Percentiles rank a stretch among this genome's conserved stretches.
Conservation (phyloP, 768 basidiomycete species). For the Collybia sp. region DNA sequence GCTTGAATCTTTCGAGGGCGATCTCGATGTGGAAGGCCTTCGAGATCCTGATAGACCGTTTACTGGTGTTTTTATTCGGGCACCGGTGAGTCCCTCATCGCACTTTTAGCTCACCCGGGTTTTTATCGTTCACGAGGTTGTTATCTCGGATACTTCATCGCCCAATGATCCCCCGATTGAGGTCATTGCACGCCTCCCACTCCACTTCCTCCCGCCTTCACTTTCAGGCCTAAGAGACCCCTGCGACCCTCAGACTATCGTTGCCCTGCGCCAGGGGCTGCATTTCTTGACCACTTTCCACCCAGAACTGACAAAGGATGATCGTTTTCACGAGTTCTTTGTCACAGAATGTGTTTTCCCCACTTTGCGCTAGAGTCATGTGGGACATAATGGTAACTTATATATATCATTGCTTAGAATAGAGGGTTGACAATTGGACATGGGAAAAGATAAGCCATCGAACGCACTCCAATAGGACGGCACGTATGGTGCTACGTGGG, state of each 20-base stretch:
- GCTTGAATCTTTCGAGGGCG: slow-evolving; percentile 89
- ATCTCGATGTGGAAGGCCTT: slow-evolving; percentile 61
- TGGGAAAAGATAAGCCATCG: no score
- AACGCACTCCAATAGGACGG: no score
- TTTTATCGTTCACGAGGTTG: slow-evolving; percentile 41
- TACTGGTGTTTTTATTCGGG: slow-evolving; percentile 89
- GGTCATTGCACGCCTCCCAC: slow-evolving; percentile 51
- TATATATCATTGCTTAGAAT: no score
- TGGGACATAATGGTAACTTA: slow-evolving; percentile 1
- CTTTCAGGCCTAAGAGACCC: slow-evolving; percentile 37
- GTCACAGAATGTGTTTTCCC: slow-evolving; percentile 65
- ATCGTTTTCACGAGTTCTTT: slow-evolving; percentile 91
- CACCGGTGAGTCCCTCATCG: slow-evolving; percentile 54
- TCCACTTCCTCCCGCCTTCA: slow-evolving; percentile 28
- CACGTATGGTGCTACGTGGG: no score
- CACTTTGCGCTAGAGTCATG: slow-evolving; percentile 7
- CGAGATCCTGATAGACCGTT: slow-evolving; percentile 59
- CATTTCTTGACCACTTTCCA: slow-evolving; percentile 91
- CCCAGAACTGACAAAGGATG: slow-evolving; percentile 85
- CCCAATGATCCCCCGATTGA: slow-evolving; percentile 55
- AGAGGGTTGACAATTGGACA: no score
- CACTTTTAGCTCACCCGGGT: background rate
- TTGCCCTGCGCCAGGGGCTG: slow-evolving; percentile 80
- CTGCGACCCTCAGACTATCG: slow-evolving; percentile 61
- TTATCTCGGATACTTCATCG: slow-evolving; percentile 45